These are phyloP conservation scores for Plasmodium fragile DNA, from an alignment of 169 alveolate species.

Conservation along the genomic window DNA sequence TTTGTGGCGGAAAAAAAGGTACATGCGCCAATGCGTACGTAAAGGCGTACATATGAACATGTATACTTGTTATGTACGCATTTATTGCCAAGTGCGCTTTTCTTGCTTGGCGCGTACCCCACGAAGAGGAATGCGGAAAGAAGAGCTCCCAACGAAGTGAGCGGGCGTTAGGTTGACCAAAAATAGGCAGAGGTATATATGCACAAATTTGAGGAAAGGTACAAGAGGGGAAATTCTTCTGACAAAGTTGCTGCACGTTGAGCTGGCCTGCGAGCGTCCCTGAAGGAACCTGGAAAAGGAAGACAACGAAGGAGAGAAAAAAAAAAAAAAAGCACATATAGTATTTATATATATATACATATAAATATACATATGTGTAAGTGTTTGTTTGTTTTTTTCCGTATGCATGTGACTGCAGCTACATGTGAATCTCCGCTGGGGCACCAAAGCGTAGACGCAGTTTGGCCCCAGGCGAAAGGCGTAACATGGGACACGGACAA, in stretches of 20 bases:
- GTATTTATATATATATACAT: not conserved
- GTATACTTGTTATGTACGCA: not conserved
- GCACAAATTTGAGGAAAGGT: not conserved
- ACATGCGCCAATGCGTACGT: not conserved
- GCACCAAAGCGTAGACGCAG: not conserved
- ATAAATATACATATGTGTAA: not conserved
- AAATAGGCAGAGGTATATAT: not conserved
- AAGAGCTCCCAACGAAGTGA: not conserved
- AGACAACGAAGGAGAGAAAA: not conserved
- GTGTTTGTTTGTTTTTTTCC: not conserved
- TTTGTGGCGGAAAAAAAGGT: not conserved
- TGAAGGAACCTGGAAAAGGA: not conserved
- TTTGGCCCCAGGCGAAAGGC: not conserved
- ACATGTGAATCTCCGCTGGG: not conserved
- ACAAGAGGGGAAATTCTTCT: not conserved
- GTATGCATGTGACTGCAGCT: not conserved
- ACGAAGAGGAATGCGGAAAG: not conserved
- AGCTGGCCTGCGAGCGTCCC: not conserved
- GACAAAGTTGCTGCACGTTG: not conserved
- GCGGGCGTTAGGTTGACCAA: not conserved
- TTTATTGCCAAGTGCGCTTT: not conserved
- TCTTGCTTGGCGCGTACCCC: not conserved
- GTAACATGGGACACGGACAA: not conserved
- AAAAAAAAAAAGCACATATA: not conserved
- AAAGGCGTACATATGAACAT: not conserved